Evolutionary conservation across 108 stramenopile species (phyloP), one percentile per base, ranked within the genome.

Genomic region (Tribonema minus): DNA sequence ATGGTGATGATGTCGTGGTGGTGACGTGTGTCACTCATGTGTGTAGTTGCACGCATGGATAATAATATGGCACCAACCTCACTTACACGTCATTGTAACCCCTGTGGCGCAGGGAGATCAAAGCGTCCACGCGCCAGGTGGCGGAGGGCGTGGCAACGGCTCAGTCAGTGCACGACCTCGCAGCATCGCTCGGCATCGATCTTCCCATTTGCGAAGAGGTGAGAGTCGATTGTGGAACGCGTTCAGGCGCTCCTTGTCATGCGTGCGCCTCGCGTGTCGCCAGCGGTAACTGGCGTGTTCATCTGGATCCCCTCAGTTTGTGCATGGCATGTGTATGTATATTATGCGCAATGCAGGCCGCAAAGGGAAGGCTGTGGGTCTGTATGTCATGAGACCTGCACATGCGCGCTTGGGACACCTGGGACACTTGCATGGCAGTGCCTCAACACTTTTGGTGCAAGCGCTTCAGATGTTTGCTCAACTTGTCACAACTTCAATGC

Each of bases 91-190:
- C 20, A 23, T 23, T 46, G 41, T 0, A 12, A 25, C 5, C 25
- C 9, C 32, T 25, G 58, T 54, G 58, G 68, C 33, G 33, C 54
- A 25, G 54, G 2, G 68, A 69, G 1, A 69, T 69, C 54, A 62
- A 87, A 32, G 90, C 81, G 25, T 46, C 63, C 23, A 64, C 64
- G 46, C 90, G 91, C 3, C 92, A 94, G 87, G 96, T 96, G 12
- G 94, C 96, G 37, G 96, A 96, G 70, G 96, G 96, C 62, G 94
- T 95, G 0, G 93, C 92, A 68, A 96, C 96, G 23, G 88, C 92
- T 3, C 83, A 90, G 41, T 94, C 96, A 25, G 83, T 96, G 29
- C 33, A 46, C 32, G 68, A 23, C 4, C 68, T 69, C 68, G 28
- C 54, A 3, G 9, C 30, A 0, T 58, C 54, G 32, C 54, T 69